A percentile compares a stretch with the other conserved stretches of the same genome.
Conservation (phyloP, 1,139 yeast genomes). For the Blastobotrys persicus region DNA sequence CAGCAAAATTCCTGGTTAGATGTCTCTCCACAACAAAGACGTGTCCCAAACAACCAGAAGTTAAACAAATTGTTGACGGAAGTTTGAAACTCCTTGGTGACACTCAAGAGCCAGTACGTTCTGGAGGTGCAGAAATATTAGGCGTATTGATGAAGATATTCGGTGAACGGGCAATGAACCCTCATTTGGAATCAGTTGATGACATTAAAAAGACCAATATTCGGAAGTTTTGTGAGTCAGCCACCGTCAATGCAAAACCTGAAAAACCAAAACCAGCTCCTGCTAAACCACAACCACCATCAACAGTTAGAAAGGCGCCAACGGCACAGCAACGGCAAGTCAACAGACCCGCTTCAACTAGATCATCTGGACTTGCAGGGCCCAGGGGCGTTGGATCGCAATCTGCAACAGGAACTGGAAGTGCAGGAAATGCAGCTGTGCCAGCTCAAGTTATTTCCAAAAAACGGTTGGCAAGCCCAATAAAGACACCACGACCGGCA, state of each 20-base stretch:
- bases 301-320: slow-evolving; percentile 15
- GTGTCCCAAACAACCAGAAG: slow-evolving; percentile 53
- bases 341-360: background rate
- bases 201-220: slow-evolving; percentile 67
- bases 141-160: slow-evolving; percentile 81
- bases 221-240: slow-evolving; percentile 54
- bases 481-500: slow-evolving; percentile 13
- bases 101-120: slow-evolving; percentile 81
- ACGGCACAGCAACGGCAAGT: background rate
- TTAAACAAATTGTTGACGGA: slow-evolving; percentile 54
- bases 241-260: slow-evolving; percentile 50
- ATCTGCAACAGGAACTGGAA: background rate
- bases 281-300: slow-evolving; percentile 22
- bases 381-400: background rate
- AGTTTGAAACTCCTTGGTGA: slow-evolving; percentile 68
- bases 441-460: slow-evolving; percentile 12
- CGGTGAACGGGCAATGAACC: slow-evolving; percentile 67
- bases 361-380: background rate
- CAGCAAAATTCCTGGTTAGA: slow-evolving; percentile 61
- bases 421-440: slow-evolving; percentile 4
- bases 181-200: slow-evolving; percentile 66
- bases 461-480: slow-evolving; percentile 15
- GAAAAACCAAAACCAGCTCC: slow-evolving; percentile 27
- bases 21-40: slow-evolving; percentile 54
- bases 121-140: slow-evolving; percentile 71